Percentiles rank a stretch among this genome's conserved stretches.
Evolutionary conservation across 208 protist genomes (phyloP).

Genomic region (Trypanosoma vivax): DNA sequence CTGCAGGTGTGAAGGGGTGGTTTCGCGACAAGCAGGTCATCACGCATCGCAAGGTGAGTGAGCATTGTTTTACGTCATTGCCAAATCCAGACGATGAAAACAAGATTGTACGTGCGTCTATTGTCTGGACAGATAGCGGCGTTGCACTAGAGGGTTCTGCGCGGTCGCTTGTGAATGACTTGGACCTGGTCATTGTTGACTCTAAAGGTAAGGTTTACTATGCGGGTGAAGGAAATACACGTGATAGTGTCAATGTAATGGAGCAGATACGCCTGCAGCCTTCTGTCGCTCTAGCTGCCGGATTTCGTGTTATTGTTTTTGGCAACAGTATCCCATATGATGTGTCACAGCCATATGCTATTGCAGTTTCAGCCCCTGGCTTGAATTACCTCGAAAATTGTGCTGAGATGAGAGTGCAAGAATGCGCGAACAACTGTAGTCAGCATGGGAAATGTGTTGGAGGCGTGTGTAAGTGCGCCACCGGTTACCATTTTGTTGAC

Average conservation of each 20-base stretch:
- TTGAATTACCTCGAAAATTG: slow-evolving; percentile 22
- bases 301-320: slow-evolving; percentile 58
- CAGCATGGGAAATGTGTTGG: slow-evolving; percentile 36
- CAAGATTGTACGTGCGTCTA: slow-evolving; percentile 39
- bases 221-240: slow-evolving; percentile 11
- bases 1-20: slow-evolving; percentile 26
- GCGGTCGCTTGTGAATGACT: slow-evolving; percentile 66
- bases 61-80: slow-evolving; percentile 22
- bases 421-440: slow-evolving; percentile 53
- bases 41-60: slow-evolving; percentile 13
- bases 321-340: slow-evolving; percentile 20
- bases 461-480: slow-evolving; percentile 41
- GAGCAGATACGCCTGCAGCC: slow-evolving; percentile 47
- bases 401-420: not conserved
- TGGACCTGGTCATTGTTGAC: slow-evolving; percentile 73
- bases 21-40: slow-evolving; percentile 31
- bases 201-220: slow-evolving; percentile 40
- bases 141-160: slow-evolving; percentile 42
- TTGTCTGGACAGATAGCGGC: slow-evolving; percentile 81
- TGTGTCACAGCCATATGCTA: slow-evolving; percentile 35
- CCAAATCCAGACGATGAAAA: not conserved
- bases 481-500: slow-evolving; percentile 41
- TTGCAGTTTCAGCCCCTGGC: slow-evolving; percentile 57
- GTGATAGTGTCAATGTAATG: slow-evolving; percentile 43
- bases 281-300: slow-evolving; percentile 2